Conservation (phyloP, 2,329 filamentous ascomycete species). For the Aspergillaceae sp. region DNA sequence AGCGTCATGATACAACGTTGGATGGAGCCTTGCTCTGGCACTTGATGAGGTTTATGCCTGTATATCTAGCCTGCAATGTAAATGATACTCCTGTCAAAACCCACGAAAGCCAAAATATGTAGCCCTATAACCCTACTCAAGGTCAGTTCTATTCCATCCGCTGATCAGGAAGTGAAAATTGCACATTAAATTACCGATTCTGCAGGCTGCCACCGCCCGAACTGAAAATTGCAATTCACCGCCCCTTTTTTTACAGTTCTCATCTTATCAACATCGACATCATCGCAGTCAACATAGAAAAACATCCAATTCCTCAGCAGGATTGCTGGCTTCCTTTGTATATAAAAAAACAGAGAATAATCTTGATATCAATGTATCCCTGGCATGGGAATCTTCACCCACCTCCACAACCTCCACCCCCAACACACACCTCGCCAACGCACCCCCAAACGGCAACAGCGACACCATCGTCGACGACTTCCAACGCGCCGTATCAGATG, state of each 20-base stretch:
- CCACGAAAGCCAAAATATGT: too few relatives aligned
- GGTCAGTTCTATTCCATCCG: too few relatives aligned
- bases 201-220: background rate
- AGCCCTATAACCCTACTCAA: too few relatives aligned
- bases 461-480: constrained; percentile 1
- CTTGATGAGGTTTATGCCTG: constrained; percentile 3
- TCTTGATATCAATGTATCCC: constrained; percentile 8
- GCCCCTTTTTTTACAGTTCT: background rate
- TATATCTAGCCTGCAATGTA: constrained; percentile 4
- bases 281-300: background rate
- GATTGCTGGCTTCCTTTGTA: background rate
- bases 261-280: background rate
- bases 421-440: constrained; percentile 1
- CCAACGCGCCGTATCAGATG: constrained; percentile 10
- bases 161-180: too few relatives aligned
- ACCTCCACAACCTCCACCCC: constrained; percentile 1
- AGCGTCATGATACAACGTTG: constrained; percentile 13
- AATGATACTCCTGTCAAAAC: background rate
- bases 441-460: background rate
- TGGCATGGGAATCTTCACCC: constrained; percentile 9
- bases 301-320: background rate
- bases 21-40: constrained; percentile 1
- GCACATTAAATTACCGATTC: too few relatives aligned
- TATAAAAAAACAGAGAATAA: background rate
- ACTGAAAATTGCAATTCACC: constrained; percentile 1